Evolutionary conservation across 1,284 basidiomycete genomes (phyloP).

Genomic region (Agroathelia rolfsii): DNA sequence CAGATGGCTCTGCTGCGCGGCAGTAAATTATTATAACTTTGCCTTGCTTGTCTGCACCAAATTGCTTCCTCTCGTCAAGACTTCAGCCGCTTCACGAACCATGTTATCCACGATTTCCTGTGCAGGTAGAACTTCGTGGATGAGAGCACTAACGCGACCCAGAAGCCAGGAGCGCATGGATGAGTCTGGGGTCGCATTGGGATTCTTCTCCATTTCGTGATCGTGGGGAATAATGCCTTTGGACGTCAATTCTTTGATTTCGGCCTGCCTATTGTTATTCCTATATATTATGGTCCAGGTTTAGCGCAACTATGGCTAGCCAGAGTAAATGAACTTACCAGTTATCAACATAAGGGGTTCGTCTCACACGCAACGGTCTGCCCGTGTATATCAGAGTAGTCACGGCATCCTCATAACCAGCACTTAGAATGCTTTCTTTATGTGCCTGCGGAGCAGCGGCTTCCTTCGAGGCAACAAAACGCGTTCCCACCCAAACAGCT

Average conservation of each 20-base stretch:
- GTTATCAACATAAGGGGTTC: constrained; percentile 72
- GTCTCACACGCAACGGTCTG: constrained; percentile 74
- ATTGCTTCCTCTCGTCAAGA: constrained; percentile 29
- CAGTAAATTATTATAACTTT: too few relatives aligned
- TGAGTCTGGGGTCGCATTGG: constrained; percentile 39
- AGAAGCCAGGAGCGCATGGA: constrained; percentile 54
- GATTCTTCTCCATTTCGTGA: constrained; percentile 64
- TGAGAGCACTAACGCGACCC: constrained; percentile 72
- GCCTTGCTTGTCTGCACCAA: constrained; percentile 33
- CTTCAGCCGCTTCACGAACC: constrained; percentile 54
- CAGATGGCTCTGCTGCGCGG: too few relatives aligned
- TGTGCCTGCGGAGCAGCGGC: constrained; percentile 76
- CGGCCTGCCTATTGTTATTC: constrained; percentile 57
- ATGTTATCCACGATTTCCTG: constrained; percentile 76
- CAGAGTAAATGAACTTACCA: constrained; percentile 53
- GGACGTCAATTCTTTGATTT: constrained; percentile 69
- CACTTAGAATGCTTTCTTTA: constrained; percentile 63
- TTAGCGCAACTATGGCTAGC: too few relatives aligned
- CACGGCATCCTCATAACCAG: constrained; percentile 62
- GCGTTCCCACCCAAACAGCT: constrained; percentile 71
- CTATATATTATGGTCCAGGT: too few relatives aligned
- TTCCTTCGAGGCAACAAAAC: constrained; percentile 80
- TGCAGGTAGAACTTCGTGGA: constrained; percentile 67
- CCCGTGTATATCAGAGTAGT: constrained; percentile 83
- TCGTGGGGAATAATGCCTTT: constrained; percentile 71